Evolutionary conservation across 192 early-diverging fungal species (phyloP).

Genomic region (Chytriomyces sp.): DNA sequence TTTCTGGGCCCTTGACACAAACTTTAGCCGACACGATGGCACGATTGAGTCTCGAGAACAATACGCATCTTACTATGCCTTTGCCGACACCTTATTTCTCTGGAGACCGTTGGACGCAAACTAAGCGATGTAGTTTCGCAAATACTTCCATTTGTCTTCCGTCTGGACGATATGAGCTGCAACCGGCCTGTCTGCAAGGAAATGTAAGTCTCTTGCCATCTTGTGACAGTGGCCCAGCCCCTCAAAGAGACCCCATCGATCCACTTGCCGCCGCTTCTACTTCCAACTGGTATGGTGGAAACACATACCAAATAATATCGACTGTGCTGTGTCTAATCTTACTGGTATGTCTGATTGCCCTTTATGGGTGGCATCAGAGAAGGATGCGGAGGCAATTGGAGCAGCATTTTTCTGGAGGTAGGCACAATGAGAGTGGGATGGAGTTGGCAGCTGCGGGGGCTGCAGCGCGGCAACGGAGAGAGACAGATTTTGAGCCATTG

Average conservation of each 20-base stretch:
- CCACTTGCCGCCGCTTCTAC: background rate
- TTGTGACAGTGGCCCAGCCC: background rate
- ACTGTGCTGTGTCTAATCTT: background rate
- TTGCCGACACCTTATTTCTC: background rate
- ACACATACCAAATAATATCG: background rate
- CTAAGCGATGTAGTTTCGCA: background rate
- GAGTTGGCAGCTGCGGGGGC: too few species aligned
- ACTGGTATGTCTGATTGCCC: background rate
- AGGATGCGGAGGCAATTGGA: background rate
- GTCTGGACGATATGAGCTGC: constrained; percentile 3
- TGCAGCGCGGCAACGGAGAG: too few species aligned
- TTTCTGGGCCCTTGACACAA: background rate
- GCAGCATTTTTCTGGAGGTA: background rate
- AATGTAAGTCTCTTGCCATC: background rate
- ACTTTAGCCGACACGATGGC: constrained; percentile 7
- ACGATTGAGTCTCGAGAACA: background rate
- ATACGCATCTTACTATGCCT: background rate
- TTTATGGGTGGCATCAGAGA: background rate
- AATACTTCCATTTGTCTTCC: constrained; percentile 16
- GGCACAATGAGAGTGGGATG: background rate
- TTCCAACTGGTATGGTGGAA: background rate
- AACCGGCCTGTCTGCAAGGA: constrained; percentile 9
- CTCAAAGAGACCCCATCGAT: background rate
- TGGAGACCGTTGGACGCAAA: background rate
- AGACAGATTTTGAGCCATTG: background rate